phyloP scores from a whole-genome alignment of 2,329 filamentous ascomycete genomes.

The Onygena corvina region DNA sequence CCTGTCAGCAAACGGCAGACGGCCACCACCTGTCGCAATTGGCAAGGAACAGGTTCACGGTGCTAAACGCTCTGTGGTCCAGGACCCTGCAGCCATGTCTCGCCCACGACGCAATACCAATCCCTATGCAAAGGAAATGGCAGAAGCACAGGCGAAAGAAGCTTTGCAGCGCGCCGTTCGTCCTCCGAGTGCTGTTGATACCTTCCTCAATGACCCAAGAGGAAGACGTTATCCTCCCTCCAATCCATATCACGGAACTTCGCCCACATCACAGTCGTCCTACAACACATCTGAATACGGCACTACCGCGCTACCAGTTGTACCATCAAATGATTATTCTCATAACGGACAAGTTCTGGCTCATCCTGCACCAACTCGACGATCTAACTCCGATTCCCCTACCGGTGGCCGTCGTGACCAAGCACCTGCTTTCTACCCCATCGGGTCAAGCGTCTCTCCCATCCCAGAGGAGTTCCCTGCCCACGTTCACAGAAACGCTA shows the following conservation, averaged over 20 bases:
- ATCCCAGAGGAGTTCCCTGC: conserved; percentile 59
- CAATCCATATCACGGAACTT: not conserved
- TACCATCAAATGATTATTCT: not conserved
- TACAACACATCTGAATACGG: not conserved
- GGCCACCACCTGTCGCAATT: conserved; percentile 14
- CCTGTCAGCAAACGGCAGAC: conserved; percentile 5
- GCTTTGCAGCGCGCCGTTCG: not conserved
- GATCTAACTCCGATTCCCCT: conserved; percentile 15
- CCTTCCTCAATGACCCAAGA: not conserved
- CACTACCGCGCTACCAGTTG: not conserved
- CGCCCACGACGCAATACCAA: not conserved
- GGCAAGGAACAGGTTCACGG: not conserved
- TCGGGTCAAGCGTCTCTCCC: conserved; percentile 58
- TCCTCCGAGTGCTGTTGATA: not conserved
- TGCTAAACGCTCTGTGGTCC: not conserved
- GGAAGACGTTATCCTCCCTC: conserved; percentile 1
- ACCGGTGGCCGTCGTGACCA: not conserved
- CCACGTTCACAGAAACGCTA: conserved; percentile 41
- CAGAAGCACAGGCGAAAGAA: not conserved
- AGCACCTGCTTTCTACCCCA: conserved; percentile 40
- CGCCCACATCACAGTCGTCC: not conserved
- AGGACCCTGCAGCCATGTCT: conserved; percentile 1
- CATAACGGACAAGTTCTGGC: not conserved
- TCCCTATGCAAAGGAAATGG: conserved; percentile 2
- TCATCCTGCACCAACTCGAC: conserved; percentile 22